phyloP scores from a whole-genome alignment of 2,329 filamentous ascomycete species.

The Fusarium foetens region DNA sequence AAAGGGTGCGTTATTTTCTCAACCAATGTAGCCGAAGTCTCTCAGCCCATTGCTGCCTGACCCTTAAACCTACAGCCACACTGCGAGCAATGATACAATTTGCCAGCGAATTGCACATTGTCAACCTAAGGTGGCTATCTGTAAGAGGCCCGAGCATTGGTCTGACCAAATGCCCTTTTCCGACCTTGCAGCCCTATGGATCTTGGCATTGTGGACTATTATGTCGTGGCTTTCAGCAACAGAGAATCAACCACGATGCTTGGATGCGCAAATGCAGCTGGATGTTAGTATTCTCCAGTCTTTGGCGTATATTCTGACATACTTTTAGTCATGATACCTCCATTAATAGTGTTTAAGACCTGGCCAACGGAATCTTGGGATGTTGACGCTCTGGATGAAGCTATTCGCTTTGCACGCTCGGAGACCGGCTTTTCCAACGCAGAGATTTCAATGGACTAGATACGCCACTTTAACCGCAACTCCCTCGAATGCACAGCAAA shows the following conservation, averaged over 20 bases:
- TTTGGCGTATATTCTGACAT: background rate
- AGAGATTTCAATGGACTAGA: background rate
- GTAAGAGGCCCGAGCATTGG: too few relatives aligned
- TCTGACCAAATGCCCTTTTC: too few relatives aligned
- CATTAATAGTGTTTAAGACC: background rate
- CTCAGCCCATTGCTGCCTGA: too few relatives aligned
- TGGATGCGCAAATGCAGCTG: background rate
- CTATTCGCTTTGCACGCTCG: background rate
- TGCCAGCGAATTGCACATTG: too few relatives aligned
- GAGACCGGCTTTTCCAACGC: background rate
- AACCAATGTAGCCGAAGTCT: too few relatives aligned
- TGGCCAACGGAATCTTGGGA: background rate
- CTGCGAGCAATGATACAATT: too few relatives aligned
- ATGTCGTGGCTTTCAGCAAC: background rate
- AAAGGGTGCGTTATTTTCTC: too few relatives aligned
- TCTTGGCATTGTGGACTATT: too few relatives aligned
- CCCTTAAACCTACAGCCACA: too few relatives aligned
- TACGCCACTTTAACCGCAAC: background rate
- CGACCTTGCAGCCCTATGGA: too few relatives aligned
- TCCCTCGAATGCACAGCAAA: background rate
- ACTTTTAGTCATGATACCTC: background rate
- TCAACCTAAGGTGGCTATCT: too few relatives aligned
- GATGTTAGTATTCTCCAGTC: background rate
- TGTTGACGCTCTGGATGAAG: background rate
- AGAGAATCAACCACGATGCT: background rate